These are phyloP conservation scores for Gynochthodes officinalis DNA, from an alignment of 257 asterid genomes.

Conservation along the genomic window DNA sequence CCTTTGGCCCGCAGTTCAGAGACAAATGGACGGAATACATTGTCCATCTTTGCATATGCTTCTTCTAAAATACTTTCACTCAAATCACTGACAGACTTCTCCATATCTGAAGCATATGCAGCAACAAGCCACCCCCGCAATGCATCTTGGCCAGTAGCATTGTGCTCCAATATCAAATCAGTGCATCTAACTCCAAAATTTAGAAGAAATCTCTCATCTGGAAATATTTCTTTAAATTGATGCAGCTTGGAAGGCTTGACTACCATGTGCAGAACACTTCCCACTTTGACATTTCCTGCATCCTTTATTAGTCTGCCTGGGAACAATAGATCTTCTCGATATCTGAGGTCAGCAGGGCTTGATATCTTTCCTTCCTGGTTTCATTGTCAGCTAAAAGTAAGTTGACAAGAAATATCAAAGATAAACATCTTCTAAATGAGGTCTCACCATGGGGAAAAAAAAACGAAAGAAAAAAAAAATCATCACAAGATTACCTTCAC, in stretches of 20 bases:
- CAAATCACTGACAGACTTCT: constrained; percentile 23
- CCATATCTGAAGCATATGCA: constrained; percentile 71
- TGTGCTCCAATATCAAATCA: constrained; percentile 74
- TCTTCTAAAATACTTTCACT: constrained; percentile 35
- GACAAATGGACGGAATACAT: constrained; percentile 52
- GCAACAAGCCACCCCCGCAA: constrained; percentile 99
- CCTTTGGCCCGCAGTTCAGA: constrained; percentile 77
- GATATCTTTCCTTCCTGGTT: constrained; percentile 69
- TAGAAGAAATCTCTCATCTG: constrained; percentile 65
- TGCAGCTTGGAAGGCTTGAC: constrained; percentile 67
- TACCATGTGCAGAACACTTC: constrained; percentile 64
- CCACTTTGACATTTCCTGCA: constrained; percentile 87
- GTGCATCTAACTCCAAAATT: constrained; percentile 51
- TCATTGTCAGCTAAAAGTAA: not conserved
- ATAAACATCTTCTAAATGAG: constrained; percentile 5
- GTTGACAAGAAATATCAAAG: constrained; percentile 4
- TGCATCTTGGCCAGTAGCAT: constrained; percentile 88
- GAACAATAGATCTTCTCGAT: constrained; percentile 75
- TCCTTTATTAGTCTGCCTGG: constrained; percentile 80
- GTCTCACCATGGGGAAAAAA: no score
- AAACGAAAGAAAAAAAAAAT: no score
- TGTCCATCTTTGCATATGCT: constrained; percentile 64
- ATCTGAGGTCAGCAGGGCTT: constrained; percentile 89
- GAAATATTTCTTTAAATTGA: constrained; percentile 50
- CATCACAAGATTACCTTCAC: constrained; percentile 47